Percentiles rank a stretch among this genome's conserved stretches.
These are phyloP conservation scores for Carpinus viminea DNA, from an alignment of 306 rosid species.

Conservation along the genomic window DNA sequence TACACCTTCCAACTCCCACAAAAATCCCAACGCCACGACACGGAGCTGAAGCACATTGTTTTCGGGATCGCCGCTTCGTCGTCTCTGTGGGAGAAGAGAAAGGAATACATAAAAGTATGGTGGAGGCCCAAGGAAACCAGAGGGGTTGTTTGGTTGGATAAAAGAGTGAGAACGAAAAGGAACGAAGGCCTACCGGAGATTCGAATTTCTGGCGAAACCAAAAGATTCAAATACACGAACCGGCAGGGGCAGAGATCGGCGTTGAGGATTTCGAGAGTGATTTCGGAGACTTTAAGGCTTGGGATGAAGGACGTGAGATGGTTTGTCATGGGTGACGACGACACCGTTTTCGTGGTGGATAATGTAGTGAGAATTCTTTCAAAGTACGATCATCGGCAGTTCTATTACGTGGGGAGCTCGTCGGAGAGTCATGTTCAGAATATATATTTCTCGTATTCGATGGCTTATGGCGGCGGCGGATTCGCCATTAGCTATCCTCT, in stretches of 20 bases:
- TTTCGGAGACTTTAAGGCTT: constrained; percentile 75
- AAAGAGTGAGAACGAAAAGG: constrained; percentile 27
- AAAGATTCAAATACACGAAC: constrained; percentile 58
- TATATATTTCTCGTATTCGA: constrained; percentile 75
- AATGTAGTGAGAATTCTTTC: constrained; percentile 65
- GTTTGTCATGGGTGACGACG: constrained; percentile 97
- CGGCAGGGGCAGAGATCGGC: constrained; percentile 81
- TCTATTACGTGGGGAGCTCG: constrained; percentile 80
- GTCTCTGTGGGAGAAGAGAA: constrained; percentile 60
- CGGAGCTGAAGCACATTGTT: constrained; percentile 65
- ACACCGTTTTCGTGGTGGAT: constrained; percentile 75
- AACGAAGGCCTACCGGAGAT: constrained; percentile 68
- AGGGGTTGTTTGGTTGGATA: constrained; percentile 86
- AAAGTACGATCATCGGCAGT: constrained; percentile 72
- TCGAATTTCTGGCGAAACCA: constrained; percentile 59
- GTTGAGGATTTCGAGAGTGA: constrained; percentile 77
- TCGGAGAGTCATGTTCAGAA: constrained; percentile 93
- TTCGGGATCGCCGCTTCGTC: constrained; percentile 91
- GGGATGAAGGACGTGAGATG: constrained; percentile 88
- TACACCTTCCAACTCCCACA: constrained; percentile 9
- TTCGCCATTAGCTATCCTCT: constrained; percentile 90
- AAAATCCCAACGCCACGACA: constrained; percentile 34
- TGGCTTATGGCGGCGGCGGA: constrained; percentile 97
- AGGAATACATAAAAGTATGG: constrained; percentile 84
- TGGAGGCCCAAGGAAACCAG: constrained; percentile 80